Base-by-base conservation (phyloP, 2,329 filamentous ascomycete genomes). In the Magnaporthiopsis incrustans region DNA sequence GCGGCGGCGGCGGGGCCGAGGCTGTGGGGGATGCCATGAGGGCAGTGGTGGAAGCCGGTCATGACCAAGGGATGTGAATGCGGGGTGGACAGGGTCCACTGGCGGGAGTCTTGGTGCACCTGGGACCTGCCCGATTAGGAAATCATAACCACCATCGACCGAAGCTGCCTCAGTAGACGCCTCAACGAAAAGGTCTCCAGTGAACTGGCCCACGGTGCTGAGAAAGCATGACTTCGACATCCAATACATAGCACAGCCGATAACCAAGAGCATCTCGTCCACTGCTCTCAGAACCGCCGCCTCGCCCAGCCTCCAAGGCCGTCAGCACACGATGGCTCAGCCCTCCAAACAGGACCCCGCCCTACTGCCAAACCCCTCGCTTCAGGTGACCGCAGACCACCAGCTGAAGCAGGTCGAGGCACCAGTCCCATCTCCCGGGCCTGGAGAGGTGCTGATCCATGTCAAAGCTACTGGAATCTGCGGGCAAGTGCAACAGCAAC, bases 401-500 rank as follows among this genome's bases (percentile, higher is more conserved):
- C 76, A 77, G 6, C 70, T 88, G 64, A 86, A 86, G 70, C 71
- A 79, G 15, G 77, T 82, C 33, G 80, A 87, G 59, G 83, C 82
- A 1, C 85, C 85, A 8, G 79, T 88, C 2, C 78, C 81, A 67
- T 78, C 77, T 33, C 85, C 85, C 3, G 75, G 76, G 8, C 73
- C 74, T 8, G 82, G 81, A 22, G 82, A 88, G 67, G 85, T 84
- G 1, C 73, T 87, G 1, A 69, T 89, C 12, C 85, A 88, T 66
- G 79, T 89, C 68, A 86, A 85, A 70, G 80, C 81, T 1, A 87
- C 85, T 3, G 86, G 86, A 58, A 84, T 89, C 53, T 89, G 86
- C 73, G 86, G 86, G 79, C 85, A 73, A 69, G 74, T 65, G 30
- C 38, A 33, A 18, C 12, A 57, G 25, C 15, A 11, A 33, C 32